Evolutionary conservation across 345 rosid genomes (phyloP).

Genomic region (Dipteronia dyeriana): DNA sequence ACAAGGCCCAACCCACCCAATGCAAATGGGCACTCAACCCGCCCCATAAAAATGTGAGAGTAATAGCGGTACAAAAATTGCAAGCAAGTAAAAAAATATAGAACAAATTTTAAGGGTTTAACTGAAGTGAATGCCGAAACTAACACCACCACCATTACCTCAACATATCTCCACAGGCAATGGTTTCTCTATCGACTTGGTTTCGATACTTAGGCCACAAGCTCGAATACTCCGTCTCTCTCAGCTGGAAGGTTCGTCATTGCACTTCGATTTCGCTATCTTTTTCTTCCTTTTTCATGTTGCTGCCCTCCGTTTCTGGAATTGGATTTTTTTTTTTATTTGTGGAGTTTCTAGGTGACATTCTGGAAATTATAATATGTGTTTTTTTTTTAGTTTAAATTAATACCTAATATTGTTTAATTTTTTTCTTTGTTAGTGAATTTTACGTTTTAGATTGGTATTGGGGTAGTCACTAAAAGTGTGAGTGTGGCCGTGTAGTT

Average conservation of each 20-base stretch:
- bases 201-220: constrained; percentile 67
- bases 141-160: too few relatives aligned
- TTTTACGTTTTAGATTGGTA: neutral
- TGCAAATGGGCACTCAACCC: too few relatives aligned
- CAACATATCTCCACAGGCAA: constrained; percentile 21
- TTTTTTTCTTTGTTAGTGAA: neutral
- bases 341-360: neutral
- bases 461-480: neutral
- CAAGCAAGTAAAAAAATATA: neutral
- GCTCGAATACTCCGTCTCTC: constrained; percentile 63
- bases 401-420: neutral
- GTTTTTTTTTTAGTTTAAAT: neutral
- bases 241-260: constrained; percentile 58
- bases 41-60: too few relatives aligned
- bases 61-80: too few relatives aligned
- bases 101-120: neutral
- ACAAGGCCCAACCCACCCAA: too few relatives aligned
- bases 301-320: neutral
- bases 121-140: neutral
- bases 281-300: neutral
- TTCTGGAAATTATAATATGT: neutral
- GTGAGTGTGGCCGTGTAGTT: neutral
- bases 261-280: constrained; percentile 6
- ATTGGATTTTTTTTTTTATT: neutral
- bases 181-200: constrained; percentile 83